phyloP scores from a whole-genome alignment of 2,329 filamentous ascomycete species.

The Phialophora verrucosa region DNA sequence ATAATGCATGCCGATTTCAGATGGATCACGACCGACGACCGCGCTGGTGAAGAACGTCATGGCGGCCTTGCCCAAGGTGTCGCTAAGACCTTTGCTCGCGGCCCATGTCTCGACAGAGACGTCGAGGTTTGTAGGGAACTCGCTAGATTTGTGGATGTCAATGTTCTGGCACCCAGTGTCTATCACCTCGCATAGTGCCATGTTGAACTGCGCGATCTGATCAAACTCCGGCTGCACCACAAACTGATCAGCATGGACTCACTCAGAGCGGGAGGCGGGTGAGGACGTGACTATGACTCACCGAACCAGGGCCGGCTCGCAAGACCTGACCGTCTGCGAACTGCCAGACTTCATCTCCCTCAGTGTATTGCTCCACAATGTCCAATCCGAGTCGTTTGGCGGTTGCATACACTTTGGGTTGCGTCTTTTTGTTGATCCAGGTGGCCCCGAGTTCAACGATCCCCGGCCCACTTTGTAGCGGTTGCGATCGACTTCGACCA shows the following conservation, averaged over 20 bases:
- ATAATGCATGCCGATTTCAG: constrained; percentile 57
- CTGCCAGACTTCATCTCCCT: constrained; percentile 52
- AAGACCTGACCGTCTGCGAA: constrained; percentile 43
- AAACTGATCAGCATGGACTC: background rate
- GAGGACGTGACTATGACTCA: constrained; percentile 5
- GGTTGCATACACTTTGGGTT: constrained; percentile 53
- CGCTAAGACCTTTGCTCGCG: constrained; percentile 17
- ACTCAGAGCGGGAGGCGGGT: background rate
- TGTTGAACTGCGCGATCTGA: constrained; percentile 15
- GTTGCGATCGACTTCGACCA: constrained; percentile 56
- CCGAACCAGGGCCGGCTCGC: constrained; percentile 17
- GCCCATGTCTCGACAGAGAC: constrained; percentile 25
- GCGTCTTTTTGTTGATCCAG: constrained; percentile 65
- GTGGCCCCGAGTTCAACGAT: constrained; percentile 61
- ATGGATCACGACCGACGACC: constrained; percentile 55
- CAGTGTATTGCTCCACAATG: constrained; percentile 55
- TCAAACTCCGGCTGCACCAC: constrained; percentile 11
- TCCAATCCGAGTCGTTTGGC: constrained; percentile 45
- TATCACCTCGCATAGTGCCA: constrained; percentile 17
- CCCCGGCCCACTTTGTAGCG: constrained; percentile 42
- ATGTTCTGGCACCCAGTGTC: constrained; percentile 10
- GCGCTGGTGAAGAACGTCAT: constrained; percentile 43
- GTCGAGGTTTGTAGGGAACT: constrained; percentile 23
- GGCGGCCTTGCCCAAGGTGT: constrained; percentile 7
- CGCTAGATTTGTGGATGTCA: constrained; percentile 18